Conservation (phyloP, 176 grass and related monocot species). For the Cenchrus americanus region DNA sequence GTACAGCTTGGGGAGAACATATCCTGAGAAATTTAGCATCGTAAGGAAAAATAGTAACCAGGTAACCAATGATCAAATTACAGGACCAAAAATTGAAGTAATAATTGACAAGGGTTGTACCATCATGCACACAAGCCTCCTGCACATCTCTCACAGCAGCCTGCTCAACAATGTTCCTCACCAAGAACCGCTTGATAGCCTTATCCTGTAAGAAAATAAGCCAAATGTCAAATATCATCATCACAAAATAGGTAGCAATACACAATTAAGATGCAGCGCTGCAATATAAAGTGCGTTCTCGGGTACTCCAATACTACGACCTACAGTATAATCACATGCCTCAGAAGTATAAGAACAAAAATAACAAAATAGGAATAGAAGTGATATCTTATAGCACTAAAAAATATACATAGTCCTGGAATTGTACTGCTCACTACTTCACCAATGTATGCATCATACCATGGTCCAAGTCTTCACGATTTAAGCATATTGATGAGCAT, state of each 20-base stretch:
- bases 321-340: not conserved
- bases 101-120: not conserved
- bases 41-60: not conserved
- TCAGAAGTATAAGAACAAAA: not conserved
- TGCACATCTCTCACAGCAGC: conserved; percentile 76
- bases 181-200: conserved; percentile 72
- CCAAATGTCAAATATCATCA: not conserved
- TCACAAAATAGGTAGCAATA: not conserved
- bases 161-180: conserved; percentile 79
- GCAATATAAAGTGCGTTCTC: not conserved
- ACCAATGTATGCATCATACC: not conserved
- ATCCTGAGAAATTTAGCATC: conserved; percentile 32
- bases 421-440: not conserved
- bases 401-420: not conserved
- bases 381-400: not conserved
- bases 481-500: too few species aligned
- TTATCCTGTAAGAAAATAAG: conserved; percentile 50
- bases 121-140: conserved; percentile 75
- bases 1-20: conserved; percentile 68
- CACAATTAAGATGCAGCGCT: not conserved
- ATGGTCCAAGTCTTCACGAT: not conserved
- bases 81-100: not conserved
- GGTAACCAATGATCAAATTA: not conserved
- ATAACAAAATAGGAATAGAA: not conserved
- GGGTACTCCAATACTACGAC: too few species aligned